Conservation (phyloP, 192 early-diverging fungal species). For the Backusella parvicylindrica region DNA sequence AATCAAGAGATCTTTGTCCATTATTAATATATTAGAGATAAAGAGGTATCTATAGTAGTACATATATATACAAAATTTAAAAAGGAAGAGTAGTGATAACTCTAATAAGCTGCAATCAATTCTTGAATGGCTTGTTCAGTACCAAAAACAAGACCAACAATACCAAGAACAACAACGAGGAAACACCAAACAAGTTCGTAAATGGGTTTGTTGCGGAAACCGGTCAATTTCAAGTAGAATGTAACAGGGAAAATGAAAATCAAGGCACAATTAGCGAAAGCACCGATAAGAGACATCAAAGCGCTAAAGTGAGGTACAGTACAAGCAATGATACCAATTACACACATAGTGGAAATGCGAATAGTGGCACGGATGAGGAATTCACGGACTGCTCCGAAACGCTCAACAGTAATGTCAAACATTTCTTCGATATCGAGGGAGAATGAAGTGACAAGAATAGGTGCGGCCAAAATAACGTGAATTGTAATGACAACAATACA, state of each 20-base stretch:
- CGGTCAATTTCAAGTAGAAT: conserved; percentile 73
- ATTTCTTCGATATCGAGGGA: conserved; percentile 72
- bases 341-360: conserved; percentile 53
- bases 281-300: conserved; percentile 74
- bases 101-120: neutral
- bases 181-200: conserved; percentile 48
- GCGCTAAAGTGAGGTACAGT: conserved; percentile 76
- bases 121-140: conserved; percentile 54
- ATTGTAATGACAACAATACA: conserved; percentile 72
- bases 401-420: conserved; percentile 55
- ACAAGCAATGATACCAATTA: conserved; percentile 57
- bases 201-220: conserved; percentile 36
- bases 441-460: conserved; percentile 72
- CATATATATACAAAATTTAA: neutral
- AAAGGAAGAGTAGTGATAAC: neutral
- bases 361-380: conserved; percentile 50
- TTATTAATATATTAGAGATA: neutral
- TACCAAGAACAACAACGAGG: conserved; percentile 59
- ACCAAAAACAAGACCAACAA: conserved; percentile 64
- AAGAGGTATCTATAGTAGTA: neutral
- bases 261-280: conserved; percentile 69
- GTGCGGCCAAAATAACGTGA: conserved; percentile 78
- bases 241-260: conserved; percentile 84
- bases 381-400: conserved; percentile 48
- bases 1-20: neutral